Evolutionary conservation across 1,284 basidiomycete species (phyloP).

Genomic region (Ustilago crameri): DNA sequence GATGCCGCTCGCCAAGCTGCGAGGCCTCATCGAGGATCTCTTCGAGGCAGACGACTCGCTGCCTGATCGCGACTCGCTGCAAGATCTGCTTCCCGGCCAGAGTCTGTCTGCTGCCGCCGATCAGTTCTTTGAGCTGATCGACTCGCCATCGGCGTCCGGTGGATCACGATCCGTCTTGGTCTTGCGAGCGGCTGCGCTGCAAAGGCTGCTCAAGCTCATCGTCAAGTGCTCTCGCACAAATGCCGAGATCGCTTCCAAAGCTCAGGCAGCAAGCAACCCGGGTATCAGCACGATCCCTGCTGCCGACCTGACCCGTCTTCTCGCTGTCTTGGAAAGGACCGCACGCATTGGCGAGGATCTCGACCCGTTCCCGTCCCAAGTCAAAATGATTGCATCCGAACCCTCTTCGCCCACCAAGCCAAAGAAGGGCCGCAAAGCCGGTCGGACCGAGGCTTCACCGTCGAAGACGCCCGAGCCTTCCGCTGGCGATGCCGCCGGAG

Average conservation of each 20-base stretch:
- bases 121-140: constrained; percentile 69
- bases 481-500: constrained; percentile 2
- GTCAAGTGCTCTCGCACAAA: constrained; percentile 35
- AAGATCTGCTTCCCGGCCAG: constrained; percentile 71
- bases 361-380: constrained; percentile 45
- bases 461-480: constrained; percentile 34
- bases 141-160: constrained; percentile 24
- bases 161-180: constrained; percentile 26
- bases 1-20: constrained; percentile 78
- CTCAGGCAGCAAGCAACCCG: constrained; percentile 14
- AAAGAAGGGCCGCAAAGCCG: constrained; percentile 24
- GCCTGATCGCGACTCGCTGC: constrained; percentile 74
- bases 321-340: constrained; percentile 51
- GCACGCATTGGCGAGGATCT: constrained; percentile 34
- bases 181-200: constrained; percentile 34
- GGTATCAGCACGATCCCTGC: constrained; percentile 30
- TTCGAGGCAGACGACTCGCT: constrained; percentile 88
- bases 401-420: constrained; percentile 28
- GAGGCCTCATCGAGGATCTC: constrained; percentile 80
- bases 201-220: constrained; percentile 45
- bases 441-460: constrained; percentile 17
- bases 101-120: constrained; percentile 77
- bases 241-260: constrained; percentile 21
- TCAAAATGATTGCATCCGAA: constrained; percentile 12
- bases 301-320: constrained; percentile 35